Percentiles rank a stretch among this genome's conserved stretches.
Conservation (phyloP, 148 eudicot genomes). For the Fagopyrum homotropicum region DNA sequence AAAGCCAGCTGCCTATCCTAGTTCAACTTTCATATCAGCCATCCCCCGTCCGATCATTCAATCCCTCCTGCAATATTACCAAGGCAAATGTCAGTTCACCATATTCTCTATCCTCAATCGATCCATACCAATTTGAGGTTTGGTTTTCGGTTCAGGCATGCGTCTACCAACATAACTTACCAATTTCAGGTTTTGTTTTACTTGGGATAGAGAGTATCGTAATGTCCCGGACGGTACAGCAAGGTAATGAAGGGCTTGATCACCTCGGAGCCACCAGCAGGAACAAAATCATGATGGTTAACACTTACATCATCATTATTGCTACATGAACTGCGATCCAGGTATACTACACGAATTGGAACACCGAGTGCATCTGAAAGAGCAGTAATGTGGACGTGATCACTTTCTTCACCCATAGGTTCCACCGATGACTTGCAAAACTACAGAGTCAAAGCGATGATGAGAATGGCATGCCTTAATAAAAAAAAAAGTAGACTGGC, state of each 20-base stretch:
- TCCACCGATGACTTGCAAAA: conserved; percentile 98
- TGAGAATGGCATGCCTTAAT: not conserved
- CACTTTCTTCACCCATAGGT: conserved; percentile 99
- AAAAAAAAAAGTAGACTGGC: not conserved
- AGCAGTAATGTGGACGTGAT: conserved; percentile 92
- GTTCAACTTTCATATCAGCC: not conserved
- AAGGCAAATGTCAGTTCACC: not conserved
- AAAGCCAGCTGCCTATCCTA: not conserved
- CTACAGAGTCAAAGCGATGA: conserved; percentile 24
- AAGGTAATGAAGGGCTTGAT: conserved; percentile 55
- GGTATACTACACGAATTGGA: conserved; percentile 83
- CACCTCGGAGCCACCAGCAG: conserved; percentile 34
- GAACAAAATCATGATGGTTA: conserved; percentile 91
- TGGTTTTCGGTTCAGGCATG: not conserved
- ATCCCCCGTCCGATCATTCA: not conserved
- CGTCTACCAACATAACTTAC: not conserved
- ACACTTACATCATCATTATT: conserved; percentile 49
- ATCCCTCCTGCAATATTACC: not conserved
- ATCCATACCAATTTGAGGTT: not conserved
- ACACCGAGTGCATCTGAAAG: conserved; percentile 89
- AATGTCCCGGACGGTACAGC: conserved; percentile 96
- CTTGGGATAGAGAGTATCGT: conserved; percentile 81
- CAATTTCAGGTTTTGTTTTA: conserved; percentile 4
- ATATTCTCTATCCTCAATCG: not conserved
- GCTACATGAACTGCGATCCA: conserved; percentile 81